These are phyloP conservation scores for Verticillium isaacii DNA, from an alignment of 2,329 filamentous ascomycete genomes.

Conservation along the genomic window DNA sequence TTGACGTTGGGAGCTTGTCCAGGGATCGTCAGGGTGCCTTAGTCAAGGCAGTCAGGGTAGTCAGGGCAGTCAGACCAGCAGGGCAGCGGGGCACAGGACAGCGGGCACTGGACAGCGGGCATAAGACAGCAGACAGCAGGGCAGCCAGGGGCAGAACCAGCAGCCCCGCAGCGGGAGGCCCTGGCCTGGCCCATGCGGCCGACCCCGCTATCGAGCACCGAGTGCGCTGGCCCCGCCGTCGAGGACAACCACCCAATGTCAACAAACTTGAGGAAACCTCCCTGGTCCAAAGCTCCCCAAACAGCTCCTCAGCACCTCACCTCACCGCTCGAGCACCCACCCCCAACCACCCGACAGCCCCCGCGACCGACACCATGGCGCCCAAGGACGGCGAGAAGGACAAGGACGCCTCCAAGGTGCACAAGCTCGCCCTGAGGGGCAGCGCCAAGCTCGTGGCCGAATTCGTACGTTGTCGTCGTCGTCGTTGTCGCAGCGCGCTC, in stretches of 20 bases:
- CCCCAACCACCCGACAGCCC: neutral
- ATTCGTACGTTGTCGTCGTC: constrained; percentile 63
- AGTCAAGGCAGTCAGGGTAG: too few relatives aligned
- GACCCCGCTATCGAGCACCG: neutral
- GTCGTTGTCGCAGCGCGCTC: neutral
- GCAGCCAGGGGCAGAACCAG: too few relatives aligned
- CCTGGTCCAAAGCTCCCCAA: neutral
- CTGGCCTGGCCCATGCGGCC: neutral
- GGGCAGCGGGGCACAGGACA: too few relatives aligned
- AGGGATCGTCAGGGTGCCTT: too few relatives aligned
- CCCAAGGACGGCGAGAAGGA: constrained; percentile 9
- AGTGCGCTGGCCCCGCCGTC: neutral
- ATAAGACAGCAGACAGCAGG: too few relatives aligned
- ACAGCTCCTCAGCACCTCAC: neutral
- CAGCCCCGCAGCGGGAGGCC: neutral
- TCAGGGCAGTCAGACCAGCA: too few relatives aligned
- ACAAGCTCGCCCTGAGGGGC: constrained; percentile 89
- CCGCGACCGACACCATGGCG: constrained; percentile 10
- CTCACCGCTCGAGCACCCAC: too few relatives aligned
- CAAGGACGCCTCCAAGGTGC: constrained; percentile 74
- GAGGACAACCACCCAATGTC: neutral
- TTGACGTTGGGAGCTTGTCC: too few relatives aligned
- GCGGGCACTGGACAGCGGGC: too few relatives aligned
- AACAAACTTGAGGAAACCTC: neutral
- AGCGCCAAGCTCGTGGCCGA: constrained; percentile 84